phyloP scores from a whole-genome alignment of 2,329 filamentous ascomycete species.

The Fusarium succisae region DNA sequence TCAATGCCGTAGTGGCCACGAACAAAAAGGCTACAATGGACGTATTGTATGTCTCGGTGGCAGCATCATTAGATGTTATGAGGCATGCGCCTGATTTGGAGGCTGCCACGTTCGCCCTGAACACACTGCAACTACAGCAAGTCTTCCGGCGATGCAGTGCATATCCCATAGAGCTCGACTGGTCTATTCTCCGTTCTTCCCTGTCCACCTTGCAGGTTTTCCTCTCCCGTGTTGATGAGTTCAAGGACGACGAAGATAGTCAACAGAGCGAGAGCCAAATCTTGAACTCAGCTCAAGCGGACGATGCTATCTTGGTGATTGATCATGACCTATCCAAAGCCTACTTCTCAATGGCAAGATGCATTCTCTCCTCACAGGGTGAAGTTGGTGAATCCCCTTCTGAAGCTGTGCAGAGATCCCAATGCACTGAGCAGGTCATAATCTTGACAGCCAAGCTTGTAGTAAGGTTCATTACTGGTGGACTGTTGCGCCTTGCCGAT shows the following conservation, averaged over 20 bases:
- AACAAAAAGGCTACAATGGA: slow-evolving; percentile 65
- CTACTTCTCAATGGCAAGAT: slow-evolving; percentile 60
- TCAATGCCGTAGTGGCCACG: slow-evolving; percentile 59
- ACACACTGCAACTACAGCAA: slow-evolving; percentile 60
- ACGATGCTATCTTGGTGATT: slow-evolving; percentile 59
- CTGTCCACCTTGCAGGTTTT: slow-evolving; percentile 60
- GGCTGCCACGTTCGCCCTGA: slow-evolving; percentile 60
- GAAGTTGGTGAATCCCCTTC: slow-evolving; percentile 20
- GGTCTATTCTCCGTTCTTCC: slow-evolving; percentile 56
- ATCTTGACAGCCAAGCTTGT: slow-evolving; percentile 58
- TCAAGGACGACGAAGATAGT: slow-evolving; percentile 50
- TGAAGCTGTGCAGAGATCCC: slow-evolving; percentile 34
- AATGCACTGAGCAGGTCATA: slow-evolving; percentile 57
- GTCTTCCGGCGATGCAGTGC: slow-evolving; percentile 60
- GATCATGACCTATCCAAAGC: slow-evolving; percentile 58
- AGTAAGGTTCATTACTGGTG: slow-evolving; percentile 55
- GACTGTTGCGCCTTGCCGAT: slow-evolving; percentile 55
- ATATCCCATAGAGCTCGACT: slow-evolving; percentile 56
- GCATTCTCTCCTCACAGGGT: slow-evolving; percentile 44
- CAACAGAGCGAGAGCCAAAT: slow-evolving; percentile 51
- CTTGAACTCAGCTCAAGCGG: slow-evolving; percentile 52
- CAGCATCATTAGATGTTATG: slow-evolving; percentile 62
- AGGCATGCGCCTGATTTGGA: slow-evolving; percentile 56
- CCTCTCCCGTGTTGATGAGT: slow-evolving; percentile 56
- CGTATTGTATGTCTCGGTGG: slow-evolving; percentile 59